Percentiles rank a stretch among this genome's conserved stretches.
phyloP scores from a whole-genome alignment of 345 rosid species.

The Orychophragmus violaceus region DNA sequence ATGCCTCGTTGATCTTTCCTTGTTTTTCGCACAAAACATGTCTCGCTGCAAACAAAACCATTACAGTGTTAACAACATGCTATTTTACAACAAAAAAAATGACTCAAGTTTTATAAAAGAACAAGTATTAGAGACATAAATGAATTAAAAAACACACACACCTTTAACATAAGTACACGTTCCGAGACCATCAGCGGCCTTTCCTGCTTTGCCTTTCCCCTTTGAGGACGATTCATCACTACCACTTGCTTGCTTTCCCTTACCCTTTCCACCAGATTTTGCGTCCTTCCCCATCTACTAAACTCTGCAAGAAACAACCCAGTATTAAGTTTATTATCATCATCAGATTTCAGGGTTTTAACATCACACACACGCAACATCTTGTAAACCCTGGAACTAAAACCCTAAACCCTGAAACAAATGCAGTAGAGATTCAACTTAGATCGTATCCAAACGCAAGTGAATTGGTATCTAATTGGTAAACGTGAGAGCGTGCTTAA shows the following conservation, averaged over 20 bases:
- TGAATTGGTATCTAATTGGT: neutral
- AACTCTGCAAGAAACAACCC: neutral
- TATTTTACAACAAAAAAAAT: neutral
- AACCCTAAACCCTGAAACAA: conserved; percentile 14
- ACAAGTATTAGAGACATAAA: neutral
- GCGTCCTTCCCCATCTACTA: conserved; percentile 62
- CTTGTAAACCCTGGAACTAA: neutral
- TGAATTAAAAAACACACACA: neutral
- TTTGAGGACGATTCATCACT: conserved; percentile 64
- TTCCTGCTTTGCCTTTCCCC: conserved; percentile 94
- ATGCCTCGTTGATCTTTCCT: conserved; percentile 93
- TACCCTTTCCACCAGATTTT: conserved; percentile 74
- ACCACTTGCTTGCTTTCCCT: conserved; percentile 75
- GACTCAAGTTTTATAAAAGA: neutral
- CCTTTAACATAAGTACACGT: conserved; percentile 99
- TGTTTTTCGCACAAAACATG: conserved; percentile 92
- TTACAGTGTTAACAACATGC: neutral
- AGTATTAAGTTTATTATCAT: neutral
- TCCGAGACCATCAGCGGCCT: conserved; percentile 83
- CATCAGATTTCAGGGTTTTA: neutral
- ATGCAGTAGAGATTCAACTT: neutral
- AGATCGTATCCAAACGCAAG: neutral
- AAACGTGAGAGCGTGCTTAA: neutral
- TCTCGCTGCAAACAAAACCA: conserved; percentile 50
- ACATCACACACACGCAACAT: neutral